Evolutionary conservation across 805 yeast species (phyloP), one percentile per base, ranked within the genome.

Genomic region (Yarrowia phangngaensis): DNA sequence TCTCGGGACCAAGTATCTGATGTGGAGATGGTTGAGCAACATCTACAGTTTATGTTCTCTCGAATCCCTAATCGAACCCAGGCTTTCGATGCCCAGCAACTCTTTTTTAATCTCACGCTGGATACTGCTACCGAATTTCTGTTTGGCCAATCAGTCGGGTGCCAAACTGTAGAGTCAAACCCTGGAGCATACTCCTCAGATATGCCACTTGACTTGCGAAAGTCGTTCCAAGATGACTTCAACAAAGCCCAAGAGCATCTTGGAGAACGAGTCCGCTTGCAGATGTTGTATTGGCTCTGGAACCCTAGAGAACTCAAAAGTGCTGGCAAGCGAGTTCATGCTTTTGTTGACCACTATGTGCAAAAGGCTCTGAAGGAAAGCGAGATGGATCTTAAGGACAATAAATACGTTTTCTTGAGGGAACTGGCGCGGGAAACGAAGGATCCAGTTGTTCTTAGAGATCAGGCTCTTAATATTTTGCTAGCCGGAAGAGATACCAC

Each of bases 401-500:
- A 63, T 24, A 65, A 70, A 15, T 74, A 71, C 53, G 67, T 72
- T 11, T 73, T 75, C 58, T 66, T 75, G 51, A 63, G 67, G 33
- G 78, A 73, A 55, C 66, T 75, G 52, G 73, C 66, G 33, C 69
- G 70, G 59, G 72, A 72, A 56, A 73, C 78, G 6, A 65, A 70
- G 48, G 71, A 75, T 54, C 73, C 75, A 11, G 60, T 52, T 46
- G 66, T 68, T 13, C 69, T 75, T 51, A 64, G 78, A 40, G 76
- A 73, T 57, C 79, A 75, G 60, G 64, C 72, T 32, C 63, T 75
- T 58, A 74, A 72, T 55, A 70, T 75, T 47, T 64, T 75, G 51
- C 59, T 74, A n/a, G 80, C 80, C 9, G 79, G 78, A 17, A 65
- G 80, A 55, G 79, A 75, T 55, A 75, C 79, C 30, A 75, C 80